Base-by-base conservation (phyloP, 257 asterid species). In the Orobanche coerulescens region DNA sequence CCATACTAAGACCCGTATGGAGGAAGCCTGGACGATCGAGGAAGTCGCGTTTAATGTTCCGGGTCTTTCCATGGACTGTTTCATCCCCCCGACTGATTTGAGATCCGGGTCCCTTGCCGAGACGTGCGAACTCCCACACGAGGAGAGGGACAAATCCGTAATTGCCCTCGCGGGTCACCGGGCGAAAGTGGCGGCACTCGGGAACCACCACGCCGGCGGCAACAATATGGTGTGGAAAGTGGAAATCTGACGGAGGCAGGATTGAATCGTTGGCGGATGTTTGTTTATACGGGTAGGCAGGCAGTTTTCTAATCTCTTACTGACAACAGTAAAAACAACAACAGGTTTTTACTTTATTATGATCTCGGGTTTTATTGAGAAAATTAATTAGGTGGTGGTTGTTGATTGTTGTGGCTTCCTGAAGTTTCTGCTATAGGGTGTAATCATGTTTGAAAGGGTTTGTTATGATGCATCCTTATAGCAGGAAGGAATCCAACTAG, bases 21-120 rank as follows among this genome's bases (percentile, higher is more conserved):
- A 93, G 71, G 99, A 93, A 71, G 94, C 91, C 3, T 93, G 99
- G 97, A 84, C 92, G 6, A 88, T 93, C 6, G 97, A 93, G 64
- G 99, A 93, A 76, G 99, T 86, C 1, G 96, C 96, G 0, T 89
- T 93, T 48, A 89, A 93, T 55, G 86, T 93, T 12, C 97, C 94
- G 0, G 99, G 99, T 30, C 73, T 93, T 25, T 89, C 96, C 6
- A n/a, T 84, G 59, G 97, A 93, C 76, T 93, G 95, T 58, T 93
- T 93, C 23, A 89, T 89, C 20, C 97, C 99, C 2, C 99, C 99
- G 0, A 84, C 91, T 26, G 98, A 88, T 28, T 68, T 92, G 71
- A 84, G 88, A 47, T 82, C 95, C 1, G 87, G 85, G 9, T 81
- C 84, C 11, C 62, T 88, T 7, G 81, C 93, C 8, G 97, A 92